Evolutionary conservation across 495 filamentous ascomycete genomes (phyloP).

Genomic region (Copromyces sp.): DNA sequence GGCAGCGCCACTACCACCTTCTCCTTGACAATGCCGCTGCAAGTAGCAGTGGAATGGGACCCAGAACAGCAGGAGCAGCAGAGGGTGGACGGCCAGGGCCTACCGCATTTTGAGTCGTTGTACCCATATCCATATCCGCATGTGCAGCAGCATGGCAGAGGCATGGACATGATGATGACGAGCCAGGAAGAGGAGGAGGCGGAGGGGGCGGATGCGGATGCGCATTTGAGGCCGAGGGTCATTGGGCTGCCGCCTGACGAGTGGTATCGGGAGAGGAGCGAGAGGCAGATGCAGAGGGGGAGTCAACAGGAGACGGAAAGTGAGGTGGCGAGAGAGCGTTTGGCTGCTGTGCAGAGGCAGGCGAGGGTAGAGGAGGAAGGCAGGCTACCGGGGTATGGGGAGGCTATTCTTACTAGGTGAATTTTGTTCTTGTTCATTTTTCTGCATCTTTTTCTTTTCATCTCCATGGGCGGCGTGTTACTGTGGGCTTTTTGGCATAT

Average conservation of each 20-base stretch:
- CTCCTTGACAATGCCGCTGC: slow-evolving; percentile 63
- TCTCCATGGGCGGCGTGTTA: background rate
- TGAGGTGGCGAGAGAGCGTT: no score
- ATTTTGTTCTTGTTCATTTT: background rate
- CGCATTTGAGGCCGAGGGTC: slow-evolving; percentile 36
- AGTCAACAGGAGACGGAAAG: background rate
- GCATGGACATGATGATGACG: background rate
- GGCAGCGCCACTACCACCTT: slow-evolving; percentile 47
- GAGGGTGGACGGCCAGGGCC: slow-evolving; percentile 2
- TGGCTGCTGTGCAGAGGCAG: background rate
- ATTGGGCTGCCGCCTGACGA: slow-evolving; percentile 23
- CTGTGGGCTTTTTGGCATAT: background rate
- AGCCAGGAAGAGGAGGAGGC: slow-evolving; percentile 2
- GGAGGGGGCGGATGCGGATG: slow-evolving; percentile 32
- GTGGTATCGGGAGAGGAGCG: slow-evolving; percentile 5
- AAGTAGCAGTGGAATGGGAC: slow-evolving; percentile 46
- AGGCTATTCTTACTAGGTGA: slow-evolving; percentile 10
- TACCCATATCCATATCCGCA: background rate
- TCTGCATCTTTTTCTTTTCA: background rate
- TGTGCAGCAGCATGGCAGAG: no score
- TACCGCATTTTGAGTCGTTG: slow-evolving; percentile 28
- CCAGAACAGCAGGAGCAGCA: slow-evolving; percentile 5
- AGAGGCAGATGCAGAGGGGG: background rate
- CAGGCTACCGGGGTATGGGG: slow-evolving; percentile 27
- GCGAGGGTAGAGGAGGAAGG: slow-evolving; percentile 5